Base-by-base conservation (phyloP, 1,284 basidiomycete species). In the Ustilago curta region DNA sequence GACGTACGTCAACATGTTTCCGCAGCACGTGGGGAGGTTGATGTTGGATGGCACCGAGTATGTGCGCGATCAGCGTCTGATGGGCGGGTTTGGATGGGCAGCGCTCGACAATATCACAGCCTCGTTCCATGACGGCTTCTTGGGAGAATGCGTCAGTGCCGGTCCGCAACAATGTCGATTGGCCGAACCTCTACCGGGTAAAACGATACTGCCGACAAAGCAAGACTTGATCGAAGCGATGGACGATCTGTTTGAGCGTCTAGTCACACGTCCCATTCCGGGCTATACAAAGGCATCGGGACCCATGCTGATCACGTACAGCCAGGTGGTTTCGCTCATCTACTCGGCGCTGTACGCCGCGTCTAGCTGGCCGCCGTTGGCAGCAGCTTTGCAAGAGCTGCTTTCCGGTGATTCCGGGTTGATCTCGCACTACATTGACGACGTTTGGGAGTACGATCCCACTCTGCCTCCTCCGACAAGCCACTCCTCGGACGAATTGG, bases 1-100 rank as follows among this genome's bases (percentile, higher is more conserved):
- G 55, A 74, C 62, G 8, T 77, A 73, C 18, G 57, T 39, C 42
- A 71, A 70, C 39, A 70, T 77, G 70, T 77, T 77, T 19, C 75
- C 75, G 8, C 9, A 66, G 5, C 40, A 42, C 1, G 66, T 70
- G 4, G 75, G 75, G 0, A 42, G 75, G 7, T 18, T 77, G 39
- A 51, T 70, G 31, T 42, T 73, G 12, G 75, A 77, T 25, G 75
- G 75, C 0, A 64, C 66, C 19, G 70, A 73, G 54, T 61, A 65
- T 27, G 65, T 76, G n/a, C 56, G 56, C 6, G 74, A 76, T 42
- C 58, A 69, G 12, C 42, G 65, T 4, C 16, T 27, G 18, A 8
- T 76, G 5, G 70, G 61, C n/a, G 70, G 65, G 0, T 76, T 73
- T 16, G 74, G 64, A 2, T 66, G 49, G 52, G 54, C 61, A 2